Evolutionary conservation across 345 rosid genomes (phyloP), one percentile per base, ranked within the genome.

Genomic region (Aegle marmelos): DNA sequence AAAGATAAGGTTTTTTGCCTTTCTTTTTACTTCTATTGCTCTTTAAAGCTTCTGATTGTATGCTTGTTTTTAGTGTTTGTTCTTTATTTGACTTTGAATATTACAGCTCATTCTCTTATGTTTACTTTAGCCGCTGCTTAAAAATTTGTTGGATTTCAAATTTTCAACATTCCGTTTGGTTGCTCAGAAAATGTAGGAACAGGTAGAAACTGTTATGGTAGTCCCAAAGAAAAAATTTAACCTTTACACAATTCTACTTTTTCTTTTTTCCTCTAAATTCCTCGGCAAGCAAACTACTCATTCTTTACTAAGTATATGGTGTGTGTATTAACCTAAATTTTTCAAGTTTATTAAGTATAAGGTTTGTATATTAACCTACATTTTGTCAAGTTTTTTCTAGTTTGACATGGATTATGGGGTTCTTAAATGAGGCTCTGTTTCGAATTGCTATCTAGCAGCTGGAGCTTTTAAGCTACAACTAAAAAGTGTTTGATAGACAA

Each of bases 1-100:
- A 87, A 87, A 82, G 90, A 87, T 83, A 83, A 89, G 90, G 92
- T 87, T 65, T 78, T 78, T 72, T 16, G 28, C 30, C 19, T 25
- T 39, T 39, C 48, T 31, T 27, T 8, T 71, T 6, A 13, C 57
- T 24, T 14, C 14, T 56, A 45, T 65, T 27, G 7, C 8, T 28
- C 5, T n/a, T 37, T 4, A 11, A 21, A 25, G 39, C 14, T 33
- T 50, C 48, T 24, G 57, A 50, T 48, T 74, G 45, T 14, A 33
- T 31, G 45, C 56, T 9, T 56, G 1, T 19, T 56, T 57, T 57
- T 53, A 25, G 30, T 50, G 68, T 61, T 36, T 7, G 10, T 71
- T 7, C 39, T 37, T 66, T 30, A 41, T 41, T 63, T 48, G 30
- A 39, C 31, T 56, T 1, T 19, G 41, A 70, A 70, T 50, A 45